A percentile compares a stretch with the other conserved stretches of the same genome.
phyloP scores from a whole-genome alignment of 2,329 filamentous ascomycete genomes.

The Penicillium janthinellum region DNA sequence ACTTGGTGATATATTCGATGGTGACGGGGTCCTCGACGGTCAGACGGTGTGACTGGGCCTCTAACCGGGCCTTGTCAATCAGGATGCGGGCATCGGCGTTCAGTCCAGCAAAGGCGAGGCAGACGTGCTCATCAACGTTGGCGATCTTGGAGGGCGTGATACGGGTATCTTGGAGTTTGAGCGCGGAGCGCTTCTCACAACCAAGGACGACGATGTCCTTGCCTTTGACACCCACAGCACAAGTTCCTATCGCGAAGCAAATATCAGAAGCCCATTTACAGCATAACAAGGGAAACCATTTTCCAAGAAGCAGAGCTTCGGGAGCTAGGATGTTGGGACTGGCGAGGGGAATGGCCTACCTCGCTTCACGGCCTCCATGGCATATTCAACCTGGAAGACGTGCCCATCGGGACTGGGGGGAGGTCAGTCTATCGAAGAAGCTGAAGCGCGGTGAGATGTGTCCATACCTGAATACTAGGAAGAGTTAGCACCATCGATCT shows the following conservation, averaged over 20 bases:
- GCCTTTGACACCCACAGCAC: constrained; percentile 96
- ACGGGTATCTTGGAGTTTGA: constrained; percentile 98
- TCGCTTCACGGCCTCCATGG: constrained; percentile 97
- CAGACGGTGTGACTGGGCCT: constrained; percentile 94
- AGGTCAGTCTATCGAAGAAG: constrained; percentile 47
- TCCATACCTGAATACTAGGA: constrained; percentile 76
- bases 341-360: constrained; percentile 56
- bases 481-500: constrained; percentile 42
- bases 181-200: constrained; percentile 97
- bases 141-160: constrained; percentile 99
- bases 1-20: constrained; percentile 99
- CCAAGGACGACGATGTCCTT: constrained; percentile 91
- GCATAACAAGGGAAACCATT: background rate
- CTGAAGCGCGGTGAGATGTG: constrained; percentile 15
- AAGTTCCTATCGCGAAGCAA: constrained; percentile 67
- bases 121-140: constrained; percentile 92
- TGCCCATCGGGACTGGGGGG: constrained; percentile 89
- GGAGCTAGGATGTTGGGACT: constrained; percentile 13
- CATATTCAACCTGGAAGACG: constrained; percentile 99
- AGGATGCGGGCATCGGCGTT: constrained; percentile 98
- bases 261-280: constrained; percentile 13
- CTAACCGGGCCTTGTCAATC: constrained; percentile 95
- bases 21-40: constrained; percentile 97
- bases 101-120: constrained; percentile 92
- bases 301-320: constrained; percentile 22